Evolutionary conservation across 176 grass and related monocot genomes (phyloP), one percentile per base, ranked within the genome.

Genomic region (Zoysia pacifica): DNA sequence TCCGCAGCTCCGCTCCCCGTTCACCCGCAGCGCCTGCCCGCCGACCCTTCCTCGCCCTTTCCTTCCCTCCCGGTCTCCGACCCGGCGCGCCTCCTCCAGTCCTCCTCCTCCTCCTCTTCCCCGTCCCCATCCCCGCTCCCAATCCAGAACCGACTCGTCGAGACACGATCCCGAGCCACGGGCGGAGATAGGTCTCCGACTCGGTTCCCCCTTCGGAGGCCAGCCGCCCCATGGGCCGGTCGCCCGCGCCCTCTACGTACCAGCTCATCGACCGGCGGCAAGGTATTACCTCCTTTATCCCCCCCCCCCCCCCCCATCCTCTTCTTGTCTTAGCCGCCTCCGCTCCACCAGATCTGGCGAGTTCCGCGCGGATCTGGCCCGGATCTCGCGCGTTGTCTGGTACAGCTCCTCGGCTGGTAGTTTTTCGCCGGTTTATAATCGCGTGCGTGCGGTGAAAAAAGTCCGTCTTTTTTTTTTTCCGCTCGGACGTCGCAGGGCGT

Each of bases 201-300:
- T 41, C 11, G 16, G 4, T 41, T 65, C 11, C 60, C n/a, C 60
- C 70, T 65, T 52, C 63, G 69, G 67, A 42, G 67, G 59, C 75
- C 60, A 62, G 40, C 70, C 60, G 69, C 69, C 87, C 56, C 67
- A 89, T 89, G 87, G 87, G 82, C 87, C 73, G 67, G 44, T 86
- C 82, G 73, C 87, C 87, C 35, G 65, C 71, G 5, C 16, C 45
- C 72, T 62, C 4, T n/a, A 89, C 72, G 11, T 82, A 77, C 49
- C 87, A 86, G 83, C 83, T 89, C 51, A 77, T 89, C 67, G 73
- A 89, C 67, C 87, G 87, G 37, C 78, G 78, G 44, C 67, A 89
- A 67, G 87, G 87, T 85, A 28, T 28, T 28, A 72, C 10, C 9
- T 52, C 37, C 5, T 55, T 42, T 40, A 9, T 2, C 9, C 40